These are phyloP conservation scores for Glarea lozoyensis DNA, from an alignment of 495 filamentous ascomycete genomes.

Conservation along the genomic window DNA sequence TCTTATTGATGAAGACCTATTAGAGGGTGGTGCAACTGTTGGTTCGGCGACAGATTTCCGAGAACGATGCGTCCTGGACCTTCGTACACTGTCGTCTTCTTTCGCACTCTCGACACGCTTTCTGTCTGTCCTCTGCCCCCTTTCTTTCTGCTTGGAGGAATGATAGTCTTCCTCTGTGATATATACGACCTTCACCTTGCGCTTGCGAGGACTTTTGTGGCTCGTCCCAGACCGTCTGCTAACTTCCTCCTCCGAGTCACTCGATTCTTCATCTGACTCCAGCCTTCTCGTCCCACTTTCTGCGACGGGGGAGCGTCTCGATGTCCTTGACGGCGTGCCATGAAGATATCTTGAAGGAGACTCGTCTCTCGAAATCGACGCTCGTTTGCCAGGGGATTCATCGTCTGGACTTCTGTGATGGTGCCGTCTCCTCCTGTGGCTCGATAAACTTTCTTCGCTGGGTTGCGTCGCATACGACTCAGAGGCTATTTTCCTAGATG, in stretches of 20 bases:
- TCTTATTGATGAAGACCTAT: constrained; percentile 11
- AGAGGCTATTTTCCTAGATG: constrained; percentile 16
- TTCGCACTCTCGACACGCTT: constrained; percentile 6
- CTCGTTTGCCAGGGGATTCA: constrained; percentile 9
- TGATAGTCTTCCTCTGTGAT: constrained; percentile 9
- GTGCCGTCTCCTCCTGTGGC: constrained; percentile 9
- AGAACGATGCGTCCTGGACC: constrained; percentile 11
- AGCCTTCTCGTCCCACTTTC: constrained; percentile 13
- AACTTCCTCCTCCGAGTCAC: constrained; percentile 8
- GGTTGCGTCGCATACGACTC: constrained; percentile 17
- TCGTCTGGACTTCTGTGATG: constrained; percentile 13
- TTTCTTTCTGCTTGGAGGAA: constrained; percentile 3
- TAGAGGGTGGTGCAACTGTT: constrained; percentile 7
- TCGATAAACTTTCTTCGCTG: constrained; percentile 4
- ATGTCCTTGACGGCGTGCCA: constrained; percentile 6
- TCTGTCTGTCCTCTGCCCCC: constrained; percentile 1
- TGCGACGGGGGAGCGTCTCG: constrained; percentile 1
- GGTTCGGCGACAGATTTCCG: constrained; percentile 11
- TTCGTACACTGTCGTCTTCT: constrained; percentile 7
- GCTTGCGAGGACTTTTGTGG: constrained; percentile 10
- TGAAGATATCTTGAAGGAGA: constrained; percentile 11
- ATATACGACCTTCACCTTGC: constrained; percentile 17
- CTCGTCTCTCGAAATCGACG: constrained; percentile 9
- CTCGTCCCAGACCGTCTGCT: background rate
- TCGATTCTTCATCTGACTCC: constrained; percentile 15